phyloP scores from a whole-genome alignment of 164 flowering plant species.

The Protea cynaroides region DNA sequence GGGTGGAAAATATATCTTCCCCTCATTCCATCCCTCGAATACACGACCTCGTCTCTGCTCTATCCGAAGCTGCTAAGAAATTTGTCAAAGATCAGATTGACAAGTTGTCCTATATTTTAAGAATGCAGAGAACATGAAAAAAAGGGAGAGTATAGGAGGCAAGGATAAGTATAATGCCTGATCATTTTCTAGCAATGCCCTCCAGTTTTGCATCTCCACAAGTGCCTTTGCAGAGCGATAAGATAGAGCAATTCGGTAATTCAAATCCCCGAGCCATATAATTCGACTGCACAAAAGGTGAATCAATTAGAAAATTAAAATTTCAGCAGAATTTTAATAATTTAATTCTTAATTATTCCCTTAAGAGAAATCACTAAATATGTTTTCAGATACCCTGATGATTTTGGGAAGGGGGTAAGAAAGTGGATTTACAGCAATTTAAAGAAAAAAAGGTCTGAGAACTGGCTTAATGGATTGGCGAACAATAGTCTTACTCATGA shows the following conservation, averaged over 20 bases:
- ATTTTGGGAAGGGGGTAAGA: background rate
- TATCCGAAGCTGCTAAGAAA: constrained; percentile 54
- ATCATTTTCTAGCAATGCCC: constrained; percentile 73
- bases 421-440: too few species aligned
- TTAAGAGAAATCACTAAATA: background rate
- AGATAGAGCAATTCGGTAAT: constrained; percentile 60
- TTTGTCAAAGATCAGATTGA: constrained; percentile 14
- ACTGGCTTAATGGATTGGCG: background rate
- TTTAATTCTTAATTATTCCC: background rate
- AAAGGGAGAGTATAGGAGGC: background rate
- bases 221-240: constrained; percentile 83
- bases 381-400: too few species aligned
- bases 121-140: background rate
- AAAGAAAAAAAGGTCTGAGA: background rate
- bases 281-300: constrained; percentile 18
- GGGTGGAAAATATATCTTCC: constrained; percentile 85
- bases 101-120: background rate
- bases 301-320: background rate
- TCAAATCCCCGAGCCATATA: constrained; percentile 34
- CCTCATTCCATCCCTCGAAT: constrained; percentile 80
- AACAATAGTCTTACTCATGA: constrained; percentile 30
- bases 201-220: constrained; percentile 92
- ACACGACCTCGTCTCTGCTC: constrained; percentile 75
- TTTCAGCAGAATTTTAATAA: background rate
- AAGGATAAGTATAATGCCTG: constrained; percentile 42